Conservation (phyloP, 208 protist genomes). For the Herpetomonas tarakana region DNA sequence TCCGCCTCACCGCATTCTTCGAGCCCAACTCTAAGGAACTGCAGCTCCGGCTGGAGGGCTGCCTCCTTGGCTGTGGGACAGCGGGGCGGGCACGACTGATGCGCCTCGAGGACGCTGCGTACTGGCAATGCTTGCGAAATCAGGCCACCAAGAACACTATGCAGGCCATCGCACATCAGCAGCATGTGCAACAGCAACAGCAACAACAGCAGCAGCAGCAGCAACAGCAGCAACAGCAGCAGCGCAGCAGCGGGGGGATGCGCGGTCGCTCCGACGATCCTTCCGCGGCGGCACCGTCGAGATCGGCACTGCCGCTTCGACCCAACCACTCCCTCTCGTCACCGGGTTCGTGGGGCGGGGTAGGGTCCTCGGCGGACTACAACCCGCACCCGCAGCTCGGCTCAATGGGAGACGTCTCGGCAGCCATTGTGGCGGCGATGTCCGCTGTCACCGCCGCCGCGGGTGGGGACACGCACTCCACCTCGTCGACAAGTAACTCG, state of each 20-base stretch:
- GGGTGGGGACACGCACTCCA: background rate
- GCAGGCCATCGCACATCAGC: background rate
- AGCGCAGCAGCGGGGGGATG: background rate
- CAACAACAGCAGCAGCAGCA: conserved; percentile 21
- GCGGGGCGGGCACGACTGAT: conserved; percentile 23
- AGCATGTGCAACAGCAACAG: background rate
- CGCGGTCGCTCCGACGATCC: background rate
- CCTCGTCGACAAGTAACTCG: background rate
- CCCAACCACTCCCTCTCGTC: background rate
- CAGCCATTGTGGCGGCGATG: too few species aligned
- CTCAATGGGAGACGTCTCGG: too few species aligned
- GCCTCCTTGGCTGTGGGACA: conserved; percentile 52
- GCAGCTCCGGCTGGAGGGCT: conserved; percentile 78
- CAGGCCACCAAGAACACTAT: background rate
- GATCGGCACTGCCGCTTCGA: background rate
- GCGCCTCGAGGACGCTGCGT: conserved; percentile 55
- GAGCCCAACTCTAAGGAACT: conserved; percentile 76
- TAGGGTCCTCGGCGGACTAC: background rate
- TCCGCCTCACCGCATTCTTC: conserved; percentile 62
- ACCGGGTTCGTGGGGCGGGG: too few species aligned
- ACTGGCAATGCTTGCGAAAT: conserved; percentile 64
- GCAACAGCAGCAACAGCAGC: conserved; percentile 9
- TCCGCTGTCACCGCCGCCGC: conserved; percentile 1
- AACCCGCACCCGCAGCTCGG: background rate
- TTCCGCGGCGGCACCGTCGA: background rate